phyloP scores from a whole-genome alignment of 2,329 filamentous ascomycete species.

The Claviceps pazoutovae region DNA sequence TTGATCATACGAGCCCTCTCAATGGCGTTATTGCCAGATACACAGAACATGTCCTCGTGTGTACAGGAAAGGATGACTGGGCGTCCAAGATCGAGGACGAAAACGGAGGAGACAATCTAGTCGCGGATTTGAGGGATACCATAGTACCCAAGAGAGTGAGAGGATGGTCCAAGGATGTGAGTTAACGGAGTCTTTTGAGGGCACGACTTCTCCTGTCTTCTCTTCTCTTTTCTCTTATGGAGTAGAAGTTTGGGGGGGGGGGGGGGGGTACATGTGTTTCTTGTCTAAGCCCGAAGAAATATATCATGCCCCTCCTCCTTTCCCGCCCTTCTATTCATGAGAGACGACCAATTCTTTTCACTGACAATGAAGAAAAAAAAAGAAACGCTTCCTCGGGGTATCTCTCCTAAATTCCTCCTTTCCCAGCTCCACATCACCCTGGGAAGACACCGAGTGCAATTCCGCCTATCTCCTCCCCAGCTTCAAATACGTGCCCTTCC shows the following conservation, averaged over 20 bases:
- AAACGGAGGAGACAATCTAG: conserved; percentile 49
- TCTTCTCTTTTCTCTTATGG: not conserved
- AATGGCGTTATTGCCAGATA: conserved; percentile 69
- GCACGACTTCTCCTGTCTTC: not conserved
- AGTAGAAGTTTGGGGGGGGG: too few relatives aligned
- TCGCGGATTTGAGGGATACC: conserved; percentile 57
- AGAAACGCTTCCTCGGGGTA: conserved; percentile 70
- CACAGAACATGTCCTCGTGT: conserved; percentile 69
- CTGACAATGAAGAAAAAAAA: not conserved
- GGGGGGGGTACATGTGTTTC: too few relatives aligned
- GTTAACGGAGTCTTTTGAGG: conserved; percentile 13
- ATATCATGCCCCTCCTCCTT: too few relatives aligned
- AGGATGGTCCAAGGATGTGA: conserved; percentile 52
- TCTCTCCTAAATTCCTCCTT: conserved; percentile 68
- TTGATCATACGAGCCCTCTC: conserved; percentile 57
- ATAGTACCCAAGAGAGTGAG: conserved; percentile 38
- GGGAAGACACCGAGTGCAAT: conserved; percentile 33
- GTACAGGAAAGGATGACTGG: conserved; percentile 73
- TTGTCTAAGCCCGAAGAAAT: too few relatives aligned
- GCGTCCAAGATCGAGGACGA: conserved; percentile 74
- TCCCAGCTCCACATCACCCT: conserved; percentile 35
- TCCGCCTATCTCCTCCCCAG: conserved; percentile 69
- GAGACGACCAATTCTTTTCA: too few relatives aligned
- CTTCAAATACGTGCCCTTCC: conserved; percentile 65
- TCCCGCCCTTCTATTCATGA: too few relatives aligned